These are phyloP conservation scores for Fagus sylvatica DNA, from an alignment of 306 rosid genomes.

Conservation along the genomic window DNA sequence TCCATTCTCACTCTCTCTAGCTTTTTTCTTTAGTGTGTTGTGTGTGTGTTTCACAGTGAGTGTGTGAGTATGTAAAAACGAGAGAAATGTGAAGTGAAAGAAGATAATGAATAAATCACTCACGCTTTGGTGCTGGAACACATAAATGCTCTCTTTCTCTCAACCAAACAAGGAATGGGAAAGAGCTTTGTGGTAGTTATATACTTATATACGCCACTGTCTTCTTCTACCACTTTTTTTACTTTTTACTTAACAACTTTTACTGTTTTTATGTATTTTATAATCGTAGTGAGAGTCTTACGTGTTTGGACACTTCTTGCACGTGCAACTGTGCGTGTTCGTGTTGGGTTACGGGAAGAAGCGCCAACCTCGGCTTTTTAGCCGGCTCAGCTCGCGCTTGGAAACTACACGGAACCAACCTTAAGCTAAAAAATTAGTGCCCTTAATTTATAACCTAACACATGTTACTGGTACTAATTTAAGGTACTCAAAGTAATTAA, in stretches of 20 bases:
- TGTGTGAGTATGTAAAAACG: constrained; percentile 15
- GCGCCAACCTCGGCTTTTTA: constrained; percentile 55
- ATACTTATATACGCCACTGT: constrained; percentile 34
- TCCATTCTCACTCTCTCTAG: constrained; percentile 48
- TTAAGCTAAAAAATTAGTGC: too few relatives aligned
- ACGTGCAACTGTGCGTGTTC: constrained; percentile 64
- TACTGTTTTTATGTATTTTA: not conserved
- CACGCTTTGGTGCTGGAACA: constrained; percentile 53
- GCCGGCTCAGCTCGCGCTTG: constrained; percentile 63
- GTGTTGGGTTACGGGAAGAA: constrained; percentile 47
- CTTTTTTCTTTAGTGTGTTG: too few relatives aligned
- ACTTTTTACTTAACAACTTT: not conserved
- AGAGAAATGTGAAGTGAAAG: constrained; percentile 6
- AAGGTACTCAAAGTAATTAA: too few relatives aligned
- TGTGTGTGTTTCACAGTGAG: not conserved
- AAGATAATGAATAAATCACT: not conserved
- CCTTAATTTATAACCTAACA: too few relatives aligned
- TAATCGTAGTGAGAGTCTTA: constrained; percentile 2
- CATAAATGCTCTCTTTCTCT: constrained; percentile 36
- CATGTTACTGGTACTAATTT: too few relatives aligned
- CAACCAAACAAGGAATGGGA: not conserved
- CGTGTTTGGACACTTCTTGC: constrained; percentile 39
- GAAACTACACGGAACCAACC: too few relatives aligned
- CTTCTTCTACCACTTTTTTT: constrained; percentile 14
- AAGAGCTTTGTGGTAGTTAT: constrained; percentile 19